Evolutionary conservation across 257 asterid genomes (phyloP), one percentile per base, ranked within the genome.

Genomic region (Primulina eburnea): DNA sequence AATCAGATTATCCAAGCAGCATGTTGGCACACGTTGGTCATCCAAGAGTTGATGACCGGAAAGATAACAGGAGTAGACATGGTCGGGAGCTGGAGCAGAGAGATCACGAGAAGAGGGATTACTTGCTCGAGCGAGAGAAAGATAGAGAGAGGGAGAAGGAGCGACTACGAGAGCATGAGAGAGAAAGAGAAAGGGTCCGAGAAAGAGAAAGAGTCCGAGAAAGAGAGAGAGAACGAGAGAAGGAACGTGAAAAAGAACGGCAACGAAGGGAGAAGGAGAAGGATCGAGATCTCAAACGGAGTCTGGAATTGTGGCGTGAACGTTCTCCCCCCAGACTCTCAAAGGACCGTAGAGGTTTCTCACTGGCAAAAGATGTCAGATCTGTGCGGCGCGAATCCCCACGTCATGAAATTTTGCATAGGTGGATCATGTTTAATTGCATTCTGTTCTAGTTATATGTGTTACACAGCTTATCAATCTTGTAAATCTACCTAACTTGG

Each of bases 371-470:
- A 84, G 97, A 86, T 73, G 71, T 74, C 84, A 89, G 79, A 83
- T 70, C 97, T 75, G 67, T 78, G 29, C 87, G 83, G 28, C 86
- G 89, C 43, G 99, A 89, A 67, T 94, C 99, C 68, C 96, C 96
- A 35, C 95, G 81, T 18, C 92, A 67, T 78, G 98, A 89, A 82
- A 79, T 85, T 80, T 65, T 76, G 76, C 84, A 93, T 93, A 93
- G 99, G 99, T 93, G 90, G 92, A 85, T 71, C 86, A 77, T 86
- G 77, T 83, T 83, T 83, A 73, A 78, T 84, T 88, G 89, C 79
- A 69, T 84, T 83, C 82, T 81, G 16, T 84, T 68, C 66, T 82
- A 77, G 91, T 82, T 84, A 80, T 85, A 71, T 84, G 73, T 88
- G 69, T 87, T 81, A 82, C 82, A 87, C 79, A 75, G 80, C 85